These are phyloP conservation scores for Andrographis paniculata DNA, from an alignment of 305 asterid genomes.

Conservation along the genomic window DNA sequence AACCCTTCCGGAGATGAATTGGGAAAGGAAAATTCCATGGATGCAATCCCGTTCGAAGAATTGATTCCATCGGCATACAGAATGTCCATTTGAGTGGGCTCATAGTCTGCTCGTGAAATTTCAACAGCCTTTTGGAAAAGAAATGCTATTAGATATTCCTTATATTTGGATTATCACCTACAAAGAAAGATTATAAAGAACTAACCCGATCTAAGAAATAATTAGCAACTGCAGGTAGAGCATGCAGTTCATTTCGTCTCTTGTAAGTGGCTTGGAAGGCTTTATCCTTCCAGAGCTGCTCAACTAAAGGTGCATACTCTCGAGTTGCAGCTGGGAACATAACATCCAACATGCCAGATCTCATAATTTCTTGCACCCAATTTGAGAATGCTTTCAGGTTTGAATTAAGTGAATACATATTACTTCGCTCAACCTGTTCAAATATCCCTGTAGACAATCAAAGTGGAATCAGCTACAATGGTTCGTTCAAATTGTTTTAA, in stretches of 20 bases:
- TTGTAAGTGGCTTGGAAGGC: conserved; percentile 70
- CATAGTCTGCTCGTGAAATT: conserved; percentile 54
- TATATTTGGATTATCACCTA: background rate
- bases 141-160: background rate
- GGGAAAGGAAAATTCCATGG: conserved; percentile 63
- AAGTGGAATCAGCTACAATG: background rate
- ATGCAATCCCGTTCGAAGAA: conserved; percentile 68
- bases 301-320: conserved; percentile 57
- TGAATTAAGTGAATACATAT: conserved; percentile 44
- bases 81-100: conserved; percentile 82
- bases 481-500: too few relatives aligned
- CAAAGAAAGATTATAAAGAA: background rate
- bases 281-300: conserved; percentile 60
- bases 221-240: conserved; percentile 68
- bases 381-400: conserved; percentile 54
- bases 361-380: conserved; percentile 62
- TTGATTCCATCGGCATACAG: conserved; percentile 72
- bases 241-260: conserved; percentile 58
- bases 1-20: conserved; percentile 38
- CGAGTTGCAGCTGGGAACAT: conserved; percentile 86
- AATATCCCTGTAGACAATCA: conserved; percentile 30
- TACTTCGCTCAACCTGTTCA: conserved; percentile 34
- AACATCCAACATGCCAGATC: conserved; percentile 64
- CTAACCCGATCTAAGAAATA: conserved; percentile 72
- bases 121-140: conserved; percentile 53